Evolutionary conservation across 805 yeast genomes (phyloP), one percentile per base, ranked within the genome.

Genomic region (Barnettozyma californica): DNA sequence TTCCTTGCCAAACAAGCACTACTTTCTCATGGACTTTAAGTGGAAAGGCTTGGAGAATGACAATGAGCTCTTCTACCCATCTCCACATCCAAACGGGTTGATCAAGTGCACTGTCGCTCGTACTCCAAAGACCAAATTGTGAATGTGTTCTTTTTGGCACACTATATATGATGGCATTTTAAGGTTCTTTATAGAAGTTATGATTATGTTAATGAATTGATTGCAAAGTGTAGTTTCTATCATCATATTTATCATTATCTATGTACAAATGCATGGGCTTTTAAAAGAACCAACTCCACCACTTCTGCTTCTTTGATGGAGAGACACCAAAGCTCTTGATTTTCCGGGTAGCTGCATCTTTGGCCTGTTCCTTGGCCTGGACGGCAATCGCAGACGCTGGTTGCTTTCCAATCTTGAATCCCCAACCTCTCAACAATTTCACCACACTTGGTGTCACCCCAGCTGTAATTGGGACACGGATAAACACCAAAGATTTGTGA

Each of bases 31-130:
- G 64, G 88, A 91, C 64, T 74, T 90, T 57, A 69, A 77, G 52
- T 90, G 95, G 95, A 84, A 88, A 68, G 95, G 94, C 35, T 74
- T 87, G 60, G 73, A 77, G 58, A 84, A 85, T 66, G 87, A 90
- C 60, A 82, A 85, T 51, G 95, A 86, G 60, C 76, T 91, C 56
- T 90, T 83, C 69, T 89, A 90, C 66, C 97, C 97, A 57, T 74
- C 88, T 35, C 81, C 95, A 50, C 92, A 91, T 70, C 97, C 97
- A 61, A 90, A 87, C 65, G 97, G 97, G 44, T 78, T 86, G 68
- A 91, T 91, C 68, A 85, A 83, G 67, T 84, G 89, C 66, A 86
- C 91, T 16, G 96, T 91, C 56, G 85, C 83, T 47, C 84, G 97
- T 69, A 67, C 68, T 40, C 54, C 74, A 23, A 77, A 80, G 63